A percentile compares a stretch with the other conserved stretches of the same genome.
These are phyloP conservation scores for Lindgomyces ingoldianus DNA, from an alignment of 495 filamentous ascomycete genomes.

Conservation along the genomic window DNA sequence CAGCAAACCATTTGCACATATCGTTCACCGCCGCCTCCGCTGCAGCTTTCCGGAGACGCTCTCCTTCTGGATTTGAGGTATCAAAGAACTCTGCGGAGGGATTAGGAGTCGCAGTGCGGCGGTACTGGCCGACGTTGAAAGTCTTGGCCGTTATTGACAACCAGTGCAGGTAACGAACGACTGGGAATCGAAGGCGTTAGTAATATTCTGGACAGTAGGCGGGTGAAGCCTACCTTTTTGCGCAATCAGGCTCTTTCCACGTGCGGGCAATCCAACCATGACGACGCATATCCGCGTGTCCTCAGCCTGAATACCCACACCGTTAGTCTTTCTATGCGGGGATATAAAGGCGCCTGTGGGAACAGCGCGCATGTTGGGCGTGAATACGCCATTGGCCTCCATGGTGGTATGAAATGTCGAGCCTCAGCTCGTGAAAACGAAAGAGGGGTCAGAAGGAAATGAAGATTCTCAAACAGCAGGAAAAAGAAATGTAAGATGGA, in stretches of 20 bases:
- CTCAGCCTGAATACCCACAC: constrained; percentile 71
- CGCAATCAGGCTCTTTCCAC: constrained; percentile 95
- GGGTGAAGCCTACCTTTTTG: constrained; percentile 76
- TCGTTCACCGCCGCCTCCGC: constrained; percentile 87
- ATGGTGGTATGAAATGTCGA: constrained; percentile 14
- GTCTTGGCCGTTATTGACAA: constrained; percentile 87
- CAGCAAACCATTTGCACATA: constrained; percentile 87
- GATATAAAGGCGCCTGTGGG: constrained; percentile 40
- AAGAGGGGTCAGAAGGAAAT: constrained; percentile 12
- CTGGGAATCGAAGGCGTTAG: constrained; percentile 49
- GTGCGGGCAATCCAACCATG: constrained; percentile 94
- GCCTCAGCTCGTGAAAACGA: constrained; percentile 24
- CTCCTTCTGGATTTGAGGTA: constrained; percentile 80
- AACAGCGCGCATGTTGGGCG: constrained; percentile 39
- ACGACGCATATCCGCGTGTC: constrained; percentile 96
- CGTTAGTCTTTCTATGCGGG: constrained; percentile 52
- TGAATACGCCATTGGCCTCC: constrained; percentile 37
- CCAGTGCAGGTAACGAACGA: constrained; percentile 93
- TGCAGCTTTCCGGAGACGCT: constrained; percentile 81
- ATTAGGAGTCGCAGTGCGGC: constrained; percentile 79
- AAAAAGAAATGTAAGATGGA: constrained; percentile 21
- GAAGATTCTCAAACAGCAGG: constrained; percentile 6
- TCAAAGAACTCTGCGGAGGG: constrained; percentile 93
- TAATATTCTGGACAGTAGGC: neutral
- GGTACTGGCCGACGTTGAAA: constrained; percentile 97